These are phyloP conservation scores for Komagataea norvegica DNA, from an alignment of 1,139 yeast species.

Conservation along the genomic window DNA sequence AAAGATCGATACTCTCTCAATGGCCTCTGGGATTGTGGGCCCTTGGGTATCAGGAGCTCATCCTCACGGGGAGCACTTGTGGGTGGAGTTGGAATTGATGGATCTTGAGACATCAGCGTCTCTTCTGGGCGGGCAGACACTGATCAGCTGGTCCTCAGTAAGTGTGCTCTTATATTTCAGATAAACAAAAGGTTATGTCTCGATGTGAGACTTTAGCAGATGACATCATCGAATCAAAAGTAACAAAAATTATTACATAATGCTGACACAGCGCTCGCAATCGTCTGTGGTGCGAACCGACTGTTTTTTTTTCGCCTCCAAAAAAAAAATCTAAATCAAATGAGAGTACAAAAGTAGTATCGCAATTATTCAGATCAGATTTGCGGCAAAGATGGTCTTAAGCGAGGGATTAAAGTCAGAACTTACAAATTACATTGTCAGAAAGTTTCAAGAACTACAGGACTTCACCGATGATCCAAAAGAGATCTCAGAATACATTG, in stretches of 20 bases:
- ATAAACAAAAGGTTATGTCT: too few relatives aligned
- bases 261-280: too few relatives aligned
- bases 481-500: slow-evolving; percentile 77
- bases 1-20: slow-evolving; percentile 20
- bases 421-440: slow-evolving; percentile 32
- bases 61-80: slow-evolving; percentile 3
- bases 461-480: slow-evolving; percentile 60
- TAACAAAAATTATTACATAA: too few relatives aligned
- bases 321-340: slow-evolving; percentile 1
- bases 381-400: slow-evolving; percentile 24
- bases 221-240: neutral
- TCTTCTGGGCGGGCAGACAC: neutral
- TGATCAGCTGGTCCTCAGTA: too few relatives aligned
- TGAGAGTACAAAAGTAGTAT: neutral
- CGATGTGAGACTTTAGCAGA: too few relatives aligned
- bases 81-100: neutral
- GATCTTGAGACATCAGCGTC: neutral
- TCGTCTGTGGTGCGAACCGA: neutral
- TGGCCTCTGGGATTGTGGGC: neutral
- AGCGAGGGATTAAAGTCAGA: slow-evolving; percentile 29
- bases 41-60: slow-evolving; percentile 8
- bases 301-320: neutral
- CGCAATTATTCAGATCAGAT: neutral
- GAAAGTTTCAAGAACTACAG: slow-evolving; percentile 30
- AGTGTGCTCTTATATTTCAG: too few relatives aligned